Evolutionary conservation across 805 yeast species (phyloP), one percentile per base, ranked within the genome.

Genomic region (Diddensiella caesifluorescens): DNA sequence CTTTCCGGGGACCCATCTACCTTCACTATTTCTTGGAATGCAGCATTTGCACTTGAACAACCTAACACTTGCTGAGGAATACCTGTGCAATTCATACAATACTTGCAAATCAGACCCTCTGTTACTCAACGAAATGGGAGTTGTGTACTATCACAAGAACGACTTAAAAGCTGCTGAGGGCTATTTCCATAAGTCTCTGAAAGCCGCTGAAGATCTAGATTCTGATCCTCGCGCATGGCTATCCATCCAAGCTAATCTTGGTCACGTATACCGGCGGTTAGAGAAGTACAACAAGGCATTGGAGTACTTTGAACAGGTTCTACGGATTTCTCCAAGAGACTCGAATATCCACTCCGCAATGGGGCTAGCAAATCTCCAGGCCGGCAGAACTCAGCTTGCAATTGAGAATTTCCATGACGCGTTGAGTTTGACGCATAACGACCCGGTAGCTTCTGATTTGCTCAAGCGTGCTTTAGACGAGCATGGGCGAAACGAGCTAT

Each of bases 21-120:
- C 98, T 1, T 79, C 83, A 55, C 65, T 92, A 45, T 90, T 85
- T 54, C 68, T 92, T 29, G 99, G 98, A 1, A 92, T 92, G 96
- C 97, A 92, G 65, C 90, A 92, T 60, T 65, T 88, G 52, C 88
- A 86, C 46, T 83, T 90, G 79, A 82, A 80, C 59, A 88, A 89
- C 52, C 68, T 84, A 35, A 74, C 80, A 4, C 66, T 92, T 41
- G 87, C 97, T 0, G 89, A 84, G 52, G 97, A 90, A 59, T 92
- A 89, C 56, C 71, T 92, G 22, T 64, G 70, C 44, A 74, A 89
- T 3, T 75, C 97, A 1, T 80, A 77, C 52, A 77, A 78, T 16
- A 76, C 88, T 2, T 89, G 95, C 61, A 79, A 83, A 18, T 69
- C 76, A 3, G 98, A 92, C 61, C 97, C 99, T 2, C 63, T 90